phyloP scores from a whole-genome alignment of 805 yeast genomes.

The Saccharomyces eubayanus region DNA sequence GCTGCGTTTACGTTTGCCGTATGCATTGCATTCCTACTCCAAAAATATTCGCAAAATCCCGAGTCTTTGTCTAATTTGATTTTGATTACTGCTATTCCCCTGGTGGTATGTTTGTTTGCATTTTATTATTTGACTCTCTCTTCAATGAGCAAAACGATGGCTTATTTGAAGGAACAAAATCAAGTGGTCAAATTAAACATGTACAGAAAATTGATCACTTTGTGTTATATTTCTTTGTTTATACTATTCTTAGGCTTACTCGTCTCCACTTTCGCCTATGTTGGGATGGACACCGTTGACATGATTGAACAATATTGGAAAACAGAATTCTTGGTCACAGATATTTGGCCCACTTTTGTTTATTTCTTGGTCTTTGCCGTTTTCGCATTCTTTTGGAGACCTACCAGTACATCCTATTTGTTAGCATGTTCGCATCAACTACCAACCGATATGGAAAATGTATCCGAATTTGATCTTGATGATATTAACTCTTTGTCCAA shows the following conservation, averaged over 20 bases:
- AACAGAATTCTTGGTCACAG: slow-evolving; percentile 75
- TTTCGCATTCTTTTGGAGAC: slow-evolving; percentile 91
- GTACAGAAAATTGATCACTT: slow-evolving; percentile 70
- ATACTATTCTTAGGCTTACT: slow-evolving; percentile 64
- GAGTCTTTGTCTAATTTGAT: slow-evolving; percentile 43
- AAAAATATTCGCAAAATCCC: slow-evolving; percentile 45
- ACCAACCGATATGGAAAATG: slow-evolving; percentile 69
- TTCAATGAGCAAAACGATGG: slow-evolving; percentile 67
- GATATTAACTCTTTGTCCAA: slow-evolving; percentile 40
- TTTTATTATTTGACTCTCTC: slow-evolving; percentile 71
- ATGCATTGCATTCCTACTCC: slow-evolving; percentile 45
- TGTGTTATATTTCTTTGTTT: slow-evolving; percentile 64
- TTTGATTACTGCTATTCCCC: slow-evolving; percentile 60
- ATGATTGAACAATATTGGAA: slow-evolving; percentile 87
- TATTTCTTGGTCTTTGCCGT: slow-evolving; percentile 78
- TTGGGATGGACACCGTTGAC: slow-evolving; percentile 67
- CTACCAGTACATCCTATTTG: slow-evolving; percentile 90
- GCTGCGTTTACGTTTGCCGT: slow-evolving; percentile 50
- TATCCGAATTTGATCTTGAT: slow-evolving; percentile 58
- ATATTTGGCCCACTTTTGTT: slow-evolving; percentile 90
- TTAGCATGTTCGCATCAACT: slow-evolving; percentile 90
- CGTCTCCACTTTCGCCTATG: slow-evolving; percentile 57
- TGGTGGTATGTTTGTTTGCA: slow-evolving; percentile 55
- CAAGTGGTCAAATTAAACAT: slow-evolving; percentile 85
- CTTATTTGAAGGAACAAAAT: slow-evolving; percentile 68